These are phyloP conservation scores for Alternaria tenuissima DNA, from an alignment of 2,329 filamentous ascomycete genomes.

Conservation along the genomic window DNA sequence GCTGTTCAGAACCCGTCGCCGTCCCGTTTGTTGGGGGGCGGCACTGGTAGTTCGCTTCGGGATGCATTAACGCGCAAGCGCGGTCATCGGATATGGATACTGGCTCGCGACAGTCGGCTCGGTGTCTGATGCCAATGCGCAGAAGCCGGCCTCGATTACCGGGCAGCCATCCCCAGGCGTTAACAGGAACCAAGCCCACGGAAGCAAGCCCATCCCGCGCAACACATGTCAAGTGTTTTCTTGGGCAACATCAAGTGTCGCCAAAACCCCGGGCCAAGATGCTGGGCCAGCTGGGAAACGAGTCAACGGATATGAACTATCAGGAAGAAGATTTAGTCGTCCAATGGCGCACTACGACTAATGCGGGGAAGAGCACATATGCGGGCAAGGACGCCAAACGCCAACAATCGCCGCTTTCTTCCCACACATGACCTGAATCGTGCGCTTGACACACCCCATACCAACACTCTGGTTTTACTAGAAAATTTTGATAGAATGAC, in stretches of 20 bases:
- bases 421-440: neutral
- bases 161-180: neutral
- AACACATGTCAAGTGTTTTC: neutral
- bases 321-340: neutral
- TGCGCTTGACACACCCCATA: neutral
- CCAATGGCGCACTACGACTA: neutral
- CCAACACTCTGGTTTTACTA: neutral
- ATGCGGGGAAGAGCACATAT: constrained; percentile 1
- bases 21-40: neutral
- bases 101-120: neutral
- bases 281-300: neutral
- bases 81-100: constrained; percentile 3
- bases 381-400: neutral
- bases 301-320: neutral
- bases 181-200: neutral
- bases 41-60: neutral
- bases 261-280: constrained; percentile 3
- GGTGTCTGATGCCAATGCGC: neutral
- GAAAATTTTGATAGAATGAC: neutral
- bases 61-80: constrained; percentile 1
- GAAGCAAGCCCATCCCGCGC: neutral
- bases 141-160: constrained; percentile 10
- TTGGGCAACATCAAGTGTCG: neutral
- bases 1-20: neutral
- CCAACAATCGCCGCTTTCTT: neutral